Base-by-base conservation (phyloP, 2,329 filamentous ascomycete species). In the Sporothrix pseudoabietina region DNA sequence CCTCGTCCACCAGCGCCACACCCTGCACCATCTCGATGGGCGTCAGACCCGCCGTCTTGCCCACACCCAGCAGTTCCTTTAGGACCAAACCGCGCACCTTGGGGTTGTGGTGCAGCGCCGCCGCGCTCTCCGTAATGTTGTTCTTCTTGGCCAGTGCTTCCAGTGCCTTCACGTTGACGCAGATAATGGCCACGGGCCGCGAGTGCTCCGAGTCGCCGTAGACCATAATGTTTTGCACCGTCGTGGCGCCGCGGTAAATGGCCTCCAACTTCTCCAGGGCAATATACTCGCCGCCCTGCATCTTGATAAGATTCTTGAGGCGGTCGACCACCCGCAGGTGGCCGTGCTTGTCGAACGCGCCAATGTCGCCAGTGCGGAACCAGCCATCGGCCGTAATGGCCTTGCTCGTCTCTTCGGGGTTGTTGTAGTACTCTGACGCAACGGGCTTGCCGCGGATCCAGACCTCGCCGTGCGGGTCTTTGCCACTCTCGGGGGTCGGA, bases 281-380 rank as follows among this genome's bases (percentile, higher is more conserved):
- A 81, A 98, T 97, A 83, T 98, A 98, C 86, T 98, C 95, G 77
- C 95, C 95, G 75, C 94, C 94, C 76, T 93, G 88, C 76, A 96
- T 94, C 90, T 98, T 98, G 82, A 98, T 93, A 72, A 98, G 86
- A 83, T 98, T 98, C 90, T 98, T 98, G 89, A 97, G 94, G 78
- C 95, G 93, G 82, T 98, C 95, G 79, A 98, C 94, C 80, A 98
- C 91, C 78, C 87, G 89, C 77, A 98, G 83, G 81, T 97, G 92
- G 59, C 95, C 95, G 75, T 91, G 87, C 41, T 19, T 26, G 81
- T 95, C 91, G 78, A 95, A 96, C 81, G 98, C 93, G 78, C 95
- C 95, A 81, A 98, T 96, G 79, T 98, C 95, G 75, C 95, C 95
- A 19, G 94, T 97, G 87, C 92, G 95, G 88, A 98, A 98, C 96